Base-by-base conservation (phyloP, 2,329 filamentous ascomycete genomes). In the Botrytis squamosa region DNA sequence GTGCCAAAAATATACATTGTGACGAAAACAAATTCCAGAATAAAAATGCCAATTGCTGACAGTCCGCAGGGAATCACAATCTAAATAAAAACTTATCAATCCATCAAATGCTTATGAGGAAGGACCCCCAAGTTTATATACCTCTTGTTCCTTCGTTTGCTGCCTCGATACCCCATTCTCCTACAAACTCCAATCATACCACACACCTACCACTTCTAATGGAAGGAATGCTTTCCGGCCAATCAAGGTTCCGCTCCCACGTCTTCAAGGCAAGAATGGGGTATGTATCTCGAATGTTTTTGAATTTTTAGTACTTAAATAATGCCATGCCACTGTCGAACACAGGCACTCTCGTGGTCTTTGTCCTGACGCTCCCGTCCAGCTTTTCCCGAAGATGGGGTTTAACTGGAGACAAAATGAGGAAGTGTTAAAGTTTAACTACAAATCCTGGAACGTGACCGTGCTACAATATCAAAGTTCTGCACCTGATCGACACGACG, bases 221-320 rank as follows among this genome's bases (percentile, higher is more conserved):
- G 10, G 49, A 57, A 44, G 66, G 25, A 33, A 42, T 42, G 20
- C 12, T 16, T 69, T 33, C n/a, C 25, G 38, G 7, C 66, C 49
- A 69, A 69, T 69, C 16, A 44, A 42, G 16, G 8, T 59, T 20
- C 66, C 18, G 9, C 66, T 57, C 49, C 36, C 66, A 69, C 66
- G 38, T 57, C 66, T 69, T 14, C 36, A 57, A 42, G 12, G 36
- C 66, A 69, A 69, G n/a, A 69, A 69, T 69, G 66, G 66, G 66
- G 52, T 57, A 33, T 12, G 14, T 33, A 69, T n/a, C 14, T 42
- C 36, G 25, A 38, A 29, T 57, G 1, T 9, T n/a, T 57, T 40
- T 44, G 36, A 42, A 10, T 57, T 25, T 38, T 42, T 57, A 22
- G 49, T 10, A 25, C 57, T 57, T 42, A 25, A 10, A 57, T 29